Conservation (phyloP, 2,329 filamentous ascomycete species). For the Fusarium neocosmosporiellum region DNA sequence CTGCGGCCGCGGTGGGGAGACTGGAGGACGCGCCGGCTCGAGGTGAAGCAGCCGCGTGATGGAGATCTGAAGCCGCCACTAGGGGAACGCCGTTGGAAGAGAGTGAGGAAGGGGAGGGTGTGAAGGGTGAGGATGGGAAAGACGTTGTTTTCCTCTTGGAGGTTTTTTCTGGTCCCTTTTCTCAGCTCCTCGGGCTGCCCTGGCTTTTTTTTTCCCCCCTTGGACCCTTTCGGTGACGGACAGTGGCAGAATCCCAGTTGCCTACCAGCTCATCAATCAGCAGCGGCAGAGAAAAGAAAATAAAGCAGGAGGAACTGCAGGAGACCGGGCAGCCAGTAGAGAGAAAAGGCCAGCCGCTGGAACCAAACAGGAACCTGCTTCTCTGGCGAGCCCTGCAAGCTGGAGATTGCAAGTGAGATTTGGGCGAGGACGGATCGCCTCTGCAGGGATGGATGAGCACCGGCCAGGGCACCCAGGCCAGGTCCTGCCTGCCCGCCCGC, state of each 20-base stretch:
- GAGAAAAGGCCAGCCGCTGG: constrained; percentile 13
- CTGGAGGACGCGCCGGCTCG: constrained; percentile 34
- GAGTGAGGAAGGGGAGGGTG: constrained; percentile 1
- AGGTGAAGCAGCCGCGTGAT: constrained; percentile 39
- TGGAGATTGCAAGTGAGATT: constrained; percentile 48
- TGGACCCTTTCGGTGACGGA: constrained; percentile 27
- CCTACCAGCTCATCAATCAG: constrained; percentile 2
- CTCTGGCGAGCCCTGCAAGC: constrained; percentile 22
- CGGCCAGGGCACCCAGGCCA: constrained; percentile 30
- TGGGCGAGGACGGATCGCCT: constrained; percentile 48
- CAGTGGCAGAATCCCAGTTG: constrained; percentile 18
- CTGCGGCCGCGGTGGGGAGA: constrained; percentile 33
- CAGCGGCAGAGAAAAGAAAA: constrained; percentile 10
- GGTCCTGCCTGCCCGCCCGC: constrained; percentile 32
- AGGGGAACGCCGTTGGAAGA: constrained; percentile 19
- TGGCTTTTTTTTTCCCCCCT: constrained; percentile 20
- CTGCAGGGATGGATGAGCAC: constrained; percentile 46
- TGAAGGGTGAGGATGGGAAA: constrained; percentile 18
- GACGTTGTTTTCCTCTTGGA: constrained; percentile 20
- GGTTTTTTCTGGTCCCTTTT: constrained; percentile 19
- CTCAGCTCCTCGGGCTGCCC: background rate
- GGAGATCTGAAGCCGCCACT: constrained; percentile 34
- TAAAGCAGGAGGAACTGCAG: constrained; percentile 9
- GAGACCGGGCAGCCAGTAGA: constrained; percentile 15
- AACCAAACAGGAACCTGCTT: constrained; percentile 16